Conservation (phyloP, 768 basidiomycete species). For the Boletus tomentosulus region DNA sequence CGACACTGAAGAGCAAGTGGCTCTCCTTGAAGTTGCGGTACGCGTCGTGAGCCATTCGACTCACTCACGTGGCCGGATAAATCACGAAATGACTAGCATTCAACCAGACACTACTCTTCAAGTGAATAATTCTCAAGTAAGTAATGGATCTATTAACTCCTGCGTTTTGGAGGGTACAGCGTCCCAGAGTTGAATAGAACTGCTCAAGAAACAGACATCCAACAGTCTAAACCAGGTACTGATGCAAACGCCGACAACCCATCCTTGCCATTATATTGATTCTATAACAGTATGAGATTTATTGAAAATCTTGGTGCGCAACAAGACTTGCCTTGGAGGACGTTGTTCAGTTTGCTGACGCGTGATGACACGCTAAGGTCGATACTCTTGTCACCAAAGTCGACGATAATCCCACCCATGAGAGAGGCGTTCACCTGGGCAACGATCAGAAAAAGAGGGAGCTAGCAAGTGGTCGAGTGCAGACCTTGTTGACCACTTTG, state of each 20-base stretch:
- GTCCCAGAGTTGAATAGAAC: background rate
- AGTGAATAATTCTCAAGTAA: too few relatives aligned
- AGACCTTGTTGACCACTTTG: conserved; percentile 88
- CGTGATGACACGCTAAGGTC: conserved; percentile 93
- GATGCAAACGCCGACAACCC: background rate
- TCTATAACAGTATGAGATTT: conserved; percentile 18
- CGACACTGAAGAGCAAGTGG: too few relatives aligned
- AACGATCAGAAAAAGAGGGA: conserved; percentile 3
- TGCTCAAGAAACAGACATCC: conserved; percentile 5
- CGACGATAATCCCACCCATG: conserved; percentile 89
- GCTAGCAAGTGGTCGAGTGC: conserved; percentile 13
- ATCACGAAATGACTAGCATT: background rate
- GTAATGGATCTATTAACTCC: background rate
- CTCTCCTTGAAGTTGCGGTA: too few relatives aligned
- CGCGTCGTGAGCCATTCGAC: too few relatives aligned
- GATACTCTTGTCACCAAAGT: conserved; percentile 98
- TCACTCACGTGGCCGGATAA: background rate
- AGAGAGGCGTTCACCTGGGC: conserved; percentile 84
- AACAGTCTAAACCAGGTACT: conserved; percentile 9
- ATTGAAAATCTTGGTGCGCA: background rate
- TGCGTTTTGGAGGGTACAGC: background rate
- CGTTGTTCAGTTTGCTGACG: conserved; percentile 90
- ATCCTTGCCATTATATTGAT: conserved; percentile 19
- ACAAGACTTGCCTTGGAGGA: conserved; percentile 66
- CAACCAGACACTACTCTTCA: too few relatives aligned